Base-by-base conservation (phyloP, 169 alveolate species). In the Plasmodium chabaudi region DNA sequence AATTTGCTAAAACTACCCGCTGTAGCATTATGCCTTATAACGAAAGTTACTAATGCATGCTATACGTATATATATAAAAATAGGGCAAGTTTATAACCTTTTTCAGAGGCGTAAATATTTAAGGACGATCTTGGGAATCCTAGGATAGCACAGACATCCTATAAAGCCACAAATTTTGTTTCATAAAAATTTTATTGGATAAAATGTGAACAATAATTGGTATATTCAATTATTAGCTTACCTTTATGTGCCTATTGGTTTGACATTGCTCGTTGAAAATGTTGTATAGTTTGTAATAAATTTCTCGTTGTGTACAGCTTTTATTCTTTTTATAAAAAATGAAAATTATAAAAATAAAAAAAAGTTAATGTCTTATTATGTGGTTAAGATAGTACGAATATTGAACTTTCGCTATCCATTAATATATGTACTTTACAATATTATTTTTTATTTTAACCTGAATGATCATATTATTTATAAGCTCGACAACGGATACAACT, bases 281-380 rank as follows among this genome's bases (percentile, higher is more conserved):
- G 47, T 75, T 61, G 44, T 75, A 75, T 49, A 75, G 65, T 39
- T 61, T 75, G 88, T 75, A 75, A 65, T 75, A 75, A 23, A 75
- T 75, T 75, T 61, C 88, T 56, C 88, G 61, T 57, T 75, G 88
- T 39, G 88, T 75, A 56, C 88, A 75, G 39, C 75, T 75, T 27
- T 75, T 75, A 17, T 75, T 67, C 88, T 75, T 61, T 44, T 51
- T 51, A 15, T 51, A 15, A 13, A 51, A 51, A 13, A 13, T 3
- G 4, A 3, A 0, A 34, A 34, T 34, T 34, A 34, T 34, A 34
- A 34, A 34, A 25, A n/a, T 10, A 7, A 15, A 61, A 49, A 49
- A 23, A 17, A 72, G 49, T 13, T 6, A n/a, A 57, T 17, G 42
- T 2, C 55, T 34, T 64, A n/a, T 7, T 27, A 9, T 64, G 7